phyloP scores from a whole-genome alignment of 192 early-diverging fungal genomes.

The Coemansia sp. region DNA sequence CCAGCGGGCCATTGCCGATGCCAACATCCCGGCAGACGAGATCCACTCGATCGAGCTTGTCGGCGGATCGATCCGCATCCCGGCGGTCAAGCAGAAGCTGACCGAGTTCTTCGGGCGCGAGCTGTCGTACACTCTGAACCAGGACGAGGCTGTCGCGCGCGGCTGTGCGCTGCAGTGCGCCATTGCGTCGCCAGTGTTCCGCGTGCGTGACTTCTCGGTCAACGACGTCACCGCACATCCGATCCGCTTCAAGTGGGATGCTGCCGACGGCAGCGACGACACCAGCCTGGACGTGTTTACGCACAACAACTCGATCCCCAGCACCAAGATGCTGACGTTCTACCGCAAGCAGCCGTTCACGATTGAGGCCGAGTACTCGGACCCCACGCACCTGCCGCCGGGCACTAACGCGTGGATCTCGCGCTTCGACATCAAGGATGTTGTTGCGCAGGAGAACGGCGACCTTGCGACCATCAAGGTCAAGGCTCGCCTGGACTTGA shows the following conservation, averaged over 20 bases:
- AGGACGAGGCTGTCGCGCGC: slow-evolving; percentile 96
- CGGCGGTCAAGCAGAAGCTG: slow-evolving; percentile 89
- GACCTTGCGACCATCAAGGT: slow-evolving; percentile 85
- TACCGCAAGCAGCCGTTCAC: slow-evolving; percentile 83
- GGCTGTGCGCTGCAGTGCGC: slow-evolving; percentile 97
- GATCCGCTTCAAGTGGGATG: slow-evolving; percentile 88
- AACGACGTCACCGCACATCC: slow-evolving; percentile 89
- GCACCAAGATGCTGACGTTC: slow-evolving; percentile 91
- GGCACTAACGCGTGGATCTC: slow-evolving; percentile 83
- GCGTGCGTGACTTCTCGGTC: slow-evolving; percentile 94
- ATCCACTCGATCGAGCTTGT: slow-evolving; percentile 95
- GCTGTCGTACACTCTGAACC: slow-evolving; percentile 91
- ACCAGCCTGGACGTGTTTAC: slow-evolving; percentile 87
- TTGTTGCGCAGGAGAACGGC: slow-evolving; percentile 63
- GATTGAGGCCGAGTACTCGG: slow-evolving; percentile 78
- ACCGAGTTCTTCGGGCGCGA: slow-evolving; percentile 88
- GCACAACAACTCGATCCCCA: slow-evolving; percentile 83
- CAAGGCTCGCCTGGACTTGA: slow-evolving; percentile 86
- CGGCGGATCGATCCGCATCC: slow-evolving; percentile 93
- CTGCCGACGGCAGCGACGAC: slow-evolving; percentile 63
- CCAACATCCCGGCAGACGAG: slow-evolving; percentile 75
- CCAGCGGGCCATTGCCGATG: slow-evolving; percentile 72
- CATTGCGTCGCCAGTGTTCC: slow-evolving; percentile 95
- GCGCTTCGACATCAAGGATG: slow-evolving; percentile 83
- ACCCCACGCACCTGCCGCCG: slow-evolving; percentile 69